These are phyloP conservation scores for Erysimum cheiri DNA, from an alignment of 441 rosid species.

Conservation along the genomic window DNA sequence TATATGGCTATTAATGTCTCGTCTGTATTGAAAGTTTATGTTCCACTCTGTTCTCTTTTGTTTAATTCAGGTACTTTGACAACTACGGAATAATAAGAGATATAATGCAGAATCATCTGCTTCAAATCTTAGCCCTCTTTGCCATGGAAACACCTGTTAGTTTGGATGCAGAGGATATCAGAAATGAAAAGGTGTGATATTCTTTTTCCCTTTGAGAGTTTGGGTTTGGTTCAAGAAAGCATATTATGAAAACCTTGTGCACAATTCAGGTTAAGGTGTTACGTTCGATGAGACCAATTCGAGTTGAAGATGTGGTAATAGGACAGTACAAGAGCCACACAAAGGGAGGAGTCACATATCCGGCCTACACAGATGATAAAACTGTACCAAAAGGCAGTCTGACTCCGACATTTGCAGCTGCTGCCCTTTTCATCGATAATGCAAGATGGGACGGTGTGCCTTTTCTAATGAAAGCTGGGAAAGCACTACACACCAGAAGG, in stretches of 20 bases:
- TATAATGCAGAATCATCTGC: constrained; percentile 98
- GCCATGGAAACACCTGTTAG: constrained; percentile 99
- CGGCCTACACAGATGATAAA: constrained; percentile 83
- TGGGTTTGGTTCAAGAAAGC: constrained; percentile 9
- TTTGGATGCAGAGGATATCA: constrained; percentile 93
- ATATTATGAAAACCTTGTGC: constrained; percentile 6
- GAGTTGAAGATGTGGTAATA: constrained; percentile 73
- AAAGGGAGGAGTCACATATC: constrained; percentile 76
- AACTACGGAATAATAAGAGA: constrained; percentile 94
- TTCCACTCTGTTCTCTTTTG: neutral
- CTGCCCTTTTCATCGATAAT: constrained; percentile 90
- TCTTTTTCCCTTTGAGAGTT: neutral
- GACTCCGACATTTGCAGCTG: constrained; percentile 96
- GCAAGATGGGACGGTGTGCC: constrained; percentile 99
- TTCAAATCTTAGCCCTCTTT: constrained; percentile 93
- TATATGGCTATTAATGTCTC: constrained; percentile 6
- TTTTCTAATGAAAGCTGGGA: constrained; percentile 95
- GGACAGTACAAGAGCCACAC: constrained; percentile 95
- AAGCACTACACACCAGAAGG: constrained; percentile 87
- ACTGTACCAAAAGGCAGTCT: constrained; percentile 85
- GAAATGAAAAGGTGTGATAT: constrained; percentile 82
- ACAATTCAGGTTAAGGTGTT: constrained; percentile 81
- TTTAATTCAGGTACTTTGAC: constrained; percentile 78
- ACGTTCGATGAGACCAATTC: constrained; percentile 87
- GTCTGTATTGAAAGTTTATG: constrained; percentile 1